Evolutionary conservation across 495 filamentous ascomycete genomes (phyloP).

Genomic region (Friedmanniomyces endolithicus): DNA sequence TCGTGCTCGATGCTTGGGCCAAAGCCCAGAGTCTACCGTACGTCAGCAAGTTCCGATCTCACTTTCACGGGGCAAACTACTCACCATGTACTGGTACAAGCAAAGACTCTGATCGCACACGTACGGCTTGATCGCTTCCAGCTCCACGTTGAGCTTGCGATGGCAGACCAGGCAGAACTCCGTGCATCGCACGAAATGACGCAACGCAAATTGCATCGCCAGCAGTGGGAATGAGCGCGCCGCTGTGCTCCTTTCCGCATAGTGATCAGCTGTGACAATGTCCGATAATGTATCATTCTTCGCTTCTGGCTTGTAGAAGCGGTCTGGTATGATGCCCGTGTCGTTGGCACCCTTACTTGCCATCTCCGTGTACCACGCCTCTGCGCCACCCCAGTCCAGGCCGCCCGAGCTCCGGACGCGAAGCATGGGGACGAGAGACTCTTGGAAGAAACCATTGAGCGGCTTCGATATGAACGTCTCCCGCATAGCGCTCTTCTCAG

Average conservation of each 20-base stretch:
- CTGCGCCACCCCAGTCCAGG: slow-evolving; percentile 61
- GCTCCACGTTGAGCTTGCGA: slow-evolving; percentile 51
- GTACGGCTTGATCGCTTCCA: slow-evolving; percentile 84
- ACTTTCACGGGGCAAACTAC: no score
- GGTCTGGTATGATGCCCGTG: slow-evolving; percentile 24
- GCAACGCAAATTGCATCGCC: slow-evolving; percentile 68
- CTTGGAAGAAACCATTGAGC: slow-evolving; percentile 56
- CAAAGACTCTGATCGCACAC: slow-evolving; percentile 74
- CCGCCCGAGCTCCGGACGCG: slow-evolving; percentile 42
- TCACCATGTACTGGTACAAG: slow-evolving; percentile 86
- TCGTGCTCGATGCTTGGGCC: slow-evolving; percentile 79
- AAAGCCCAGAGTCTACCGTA: slow-evolving; percentile 69
- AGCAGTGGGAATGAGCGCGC: slow-evolving; percentile 51
- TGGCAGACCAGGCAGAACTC: slow-evolving; percentile 86
- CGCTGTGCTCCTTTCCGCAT: slow-evolving; percentile 1
- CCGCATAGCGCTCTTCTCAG: slow-evolving; percentile 28
- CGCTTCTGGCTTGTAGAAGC: slow-evolving; percentile 27
- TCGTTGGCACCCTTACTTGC: slow-evolving; percentile 28
- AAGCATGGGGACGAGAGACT: slow-evolving; percentile 51
- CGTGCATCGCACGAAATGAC: slow-evolving; percentile 69
- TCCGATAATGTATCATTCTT: slow-evolving; percentile 20
- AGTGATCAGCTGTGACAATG: slow-evolving; percentile 29
- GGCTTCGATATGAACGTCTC: slow-evolving; percentile 60
- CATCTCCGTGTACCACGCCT: slow-evolving; percentile 39
- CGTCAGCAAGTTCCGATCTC: no score